Evolutionary conservation across 192 early-diverging fungal species (phyloP), one percentile per base, ranked within the genome.

Genomic region (Gorgonomyces haynaldii): DNA sequence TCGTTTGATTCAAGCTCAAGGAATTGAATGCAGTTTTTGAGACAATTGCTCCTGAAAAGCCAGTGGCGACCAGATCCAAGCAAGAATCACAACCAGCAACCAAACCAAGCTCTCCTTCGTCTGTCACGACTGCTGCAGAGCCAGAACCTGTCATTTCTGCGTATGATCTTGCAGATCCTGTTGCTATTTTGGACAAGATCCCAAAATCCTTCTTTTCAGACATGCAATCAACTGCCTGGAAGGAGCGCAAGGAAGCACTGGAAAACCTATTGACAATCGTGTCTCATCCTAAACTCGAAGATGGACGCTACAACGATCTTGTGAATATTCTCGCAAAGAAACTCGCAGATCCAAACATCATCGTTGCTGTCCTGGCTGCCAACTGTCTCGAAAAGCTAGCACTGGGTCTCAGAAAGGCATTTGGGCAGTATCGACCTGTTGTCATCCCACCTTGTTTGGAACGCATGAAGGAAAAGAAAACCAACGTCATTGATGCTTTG

Each of bases 391-490:
- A 87, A 28, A 67, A 68, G 19, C 57, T 99, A 37, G 92, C 93
- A 0, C 54, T 50, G 0, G 86, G 89, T 3, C 57, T 99, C 51
- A 74, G 89, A 23, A 61, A 64, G n/a, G 54, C 63, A 3, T 99
- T 99, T 62, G 67, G 69, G 17, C 84, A 78, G 36, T 96, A 92
- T 50, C 77, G 84, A 37, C 44, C 65, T 6, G 66, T 83, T 37
- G 83, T 86, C 4, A 46, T 80, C 20, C 52, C 62, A 5, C 83
- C 85, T 8, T 60, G 94, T 19, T 66, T 98, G 25, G 96, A 96
- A 66, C 87, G 85, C 53, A 70, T 89, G 8, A 99, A 99, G 58
- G 96, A 99, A 60, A 85, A 91, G 47, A 99, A 98, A 57, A 69
- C 79, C 32, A 75, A 76, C 1, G 89, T 96, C 7, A 56, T 95